Evolutionary conservation across 176 grass and related monocot species (phyloP).

Genomic region (Tuctoria greenei): DNA sequence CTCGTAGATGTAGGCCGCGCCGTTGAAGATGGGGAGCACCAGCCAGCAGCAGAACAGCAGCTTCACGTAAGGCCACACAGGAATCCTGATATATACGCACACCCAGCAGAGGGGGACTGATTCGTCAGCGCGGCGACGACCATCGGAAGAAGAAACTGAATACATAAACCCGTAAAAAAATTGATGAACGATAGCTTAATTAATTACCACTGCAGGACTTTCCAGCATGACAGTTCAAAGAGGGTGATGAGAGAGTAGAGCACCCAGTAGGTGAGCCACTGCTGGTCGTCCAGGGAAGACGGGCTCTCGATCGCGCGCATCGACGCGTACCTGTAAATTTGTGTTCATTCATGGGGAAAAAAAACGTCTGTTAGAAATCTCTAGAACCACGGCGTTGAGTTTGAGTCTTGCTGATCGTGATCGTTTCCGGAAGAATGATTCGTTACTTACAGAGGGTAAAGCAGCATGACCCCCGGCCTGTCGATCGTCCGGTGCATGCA

Average conservation of each 20-base stretch:
- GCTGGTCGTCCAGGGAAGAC: constrained; percentile 85
- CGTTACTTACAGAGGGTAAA: constrained; percentile 89
- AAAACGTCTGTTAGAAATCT: not conserved
- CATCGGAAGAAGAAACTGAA: not conserved
- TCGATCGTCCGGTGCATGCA: constrained; percentile 23
- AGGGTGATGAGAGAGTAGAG: constrained; percentile 89
- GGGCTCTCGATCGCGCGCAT: constrained; percentile 96
- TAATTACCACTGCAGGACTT: constrained; percentile 83
- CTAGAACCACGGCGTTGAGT: not conserved
- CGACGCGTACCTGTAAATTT: constrained; percentile 66
- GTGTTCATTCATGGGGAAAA: not conserved
- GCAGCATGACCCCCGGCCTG: constrained; percentile 84
- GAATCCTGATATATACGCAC: constrained; percentile 50
- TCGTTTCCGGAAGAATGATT: constrained; percentile 8
- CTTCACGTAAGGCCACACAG: constrained; percentile 89
- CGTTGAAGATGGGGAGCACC: constrained; percentile 95
- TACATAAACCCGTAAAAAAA: not conserved
- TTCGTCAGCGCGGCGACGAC: not conserved
- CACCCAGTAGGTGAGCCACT: constrained; percentile 98
- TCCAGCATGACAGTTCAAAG: constrained; percentile 89
- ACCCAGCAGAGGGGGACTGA: not conserved
- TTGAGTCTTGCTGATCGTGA: not conserved
- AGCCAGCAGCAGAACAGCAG: constrained; percentile 88
- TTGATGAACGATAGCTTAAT: not conserved
- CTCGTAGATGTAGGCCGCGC: constrained; percentile 93